Base-by-base conservation (phyloP, 2,329 filamentous ascomycete species). In the Dothistroma pini region DNA sequence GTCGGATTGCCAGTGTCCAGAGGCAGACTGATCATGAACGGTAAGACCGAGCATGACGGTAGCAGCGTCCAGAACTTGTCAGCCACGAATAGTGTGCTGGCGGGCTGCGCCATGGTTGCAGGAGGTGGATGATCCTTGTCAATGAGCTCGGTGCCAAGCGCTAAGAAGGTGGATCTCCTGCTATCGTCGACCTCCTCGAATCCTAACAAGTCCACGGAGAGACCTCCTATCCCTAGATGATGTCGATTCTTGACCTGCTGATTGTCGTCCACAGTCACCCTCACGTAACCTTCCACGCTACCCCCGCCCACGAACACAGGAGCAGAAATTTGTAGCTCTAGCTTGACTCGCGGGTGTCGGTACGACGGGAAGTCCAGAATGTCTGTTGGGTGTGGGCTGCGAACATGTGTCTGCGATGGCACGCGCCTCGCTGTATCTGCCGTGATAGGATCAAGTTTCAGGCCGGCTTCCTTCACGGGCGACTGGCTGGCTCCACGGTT, bases 281-380 rank as follows among this genome's bases (percentile, higher is more conserved):
- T 77, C 12, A 81, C 74, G 58, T 76, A 75, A 21, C 82, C 82
- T 72, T 84, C 81, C 14, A 83, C 75, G 11, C 78, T 82, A 9
- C 81, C 80, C 31, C 82, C 82, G 19, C 82, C 82, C n/a, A 84
- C 80, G 61, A 82, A 84, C 9, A 84, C 69, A 4, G 81, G 76
- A 19, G 81, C 79, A 32, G 77, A 78, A 25, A 82, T 72, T 54
- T 80, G 79, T n/a, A 83, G 67, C 16, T 79, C 80, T 8, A 82
- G 72, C 41, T 77, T 75, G 2, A 84, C 72, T 44, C 81, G 76
- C 34, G 80, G 77, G 71, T 84, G 80, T 51, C 76, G 76, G 65
- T 78, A 75, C 12, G 73, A 76, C 19, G 81, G 80, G 63, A 77
- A 78, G 29, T 83, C 80, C 19, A 84, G 66, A 29, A 84, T 74